Evolutionary conservation across 164 flowering plant species (phyloP), one percentile per base, ranked within the genome.

Genomic region (Umbellularia californica): DNA sequence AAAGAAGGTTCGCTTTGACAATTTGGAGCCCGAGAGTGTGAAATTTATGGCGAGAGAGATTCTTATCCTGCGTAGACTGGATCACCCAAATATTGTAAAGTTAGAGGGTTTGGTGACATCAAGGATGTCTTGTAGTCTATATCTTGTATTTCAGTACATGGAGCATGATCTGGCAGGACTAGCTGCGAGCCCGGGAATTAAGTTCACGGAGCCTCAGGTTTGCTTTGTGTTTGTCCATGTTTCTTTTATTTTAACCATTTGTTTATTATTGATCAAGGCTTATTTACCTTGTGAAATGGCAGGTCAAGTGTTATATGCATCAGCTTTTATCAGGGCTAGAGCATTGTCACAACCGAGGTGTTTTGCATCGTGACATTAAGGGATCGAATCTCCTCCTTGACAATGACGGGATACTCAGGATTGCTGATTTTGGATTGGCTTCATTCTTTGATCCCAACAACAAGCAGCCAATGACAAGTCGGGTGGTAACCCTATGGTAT

Each of bases 141-240:
- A 82, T 67, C 84, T 82, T 73, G 84, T 92, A 41, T 88, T 92
- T 74, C 87, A 90, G 60, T 92, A 93, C 68, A 93, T 93, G 97
- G 97, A 83, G 78, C 97, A 93, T 83, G 98, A 93, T 88, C 83
- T 93, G 83, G 97, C 98, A 73, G 98, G 98, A 71, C 91, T 93
- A 68, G 97, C 95, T 74, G 90, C 98, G 0, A 89, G 89, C 79
- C 97, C 95, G 0, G 82, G 74, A n/a, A 80, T 82, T 27, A 82
- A 78, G 77, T 82, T 82, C 74, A 80, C 81, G 0, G 83, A 82
- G 28, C 81, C 85, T 58, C 85, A 82, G 81, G 85, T 82, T 55
- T 60, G 78, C 69, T 11, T 13, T 22, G 19, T 7, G 20, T 72
- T 64, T 30, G 64, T 11, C 58, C 27, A 2, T 4, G 22, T 14